These are phyloP conservation scores for Bipolaris gigantea DNA, from an alignment of 2,329 filamentous ascomycete species.

Conservation along the genomic window DNA sequence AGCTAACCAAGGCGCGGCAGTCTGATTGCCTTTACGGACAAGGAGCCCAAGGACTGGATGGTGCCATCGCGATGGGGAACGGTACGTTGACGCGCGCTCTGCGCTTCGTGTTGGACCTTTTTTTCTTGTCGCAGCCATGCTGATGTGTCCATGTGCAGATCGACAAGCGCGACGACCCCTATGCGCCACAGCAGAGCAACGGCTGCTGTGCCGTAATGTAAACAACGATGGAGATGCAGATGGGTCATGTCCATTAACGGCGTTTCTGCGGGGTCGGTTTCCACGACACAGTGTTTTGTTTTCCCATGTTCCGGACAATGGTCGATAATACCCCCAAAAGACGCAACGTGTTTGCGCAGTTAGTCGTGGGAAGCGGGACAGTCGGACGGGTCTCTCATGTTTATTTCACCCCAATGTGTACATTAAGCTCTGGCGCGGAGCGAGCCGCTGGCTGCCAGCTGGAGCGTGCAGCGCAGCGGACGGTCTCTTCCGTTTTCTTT, in stretches of 20 bases:
- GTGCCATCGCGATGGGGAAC: conserved; percentile 95
- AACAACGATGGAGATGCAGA: conserved; percentile 34
- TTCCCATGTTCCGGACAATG: conserved; percentile 38
- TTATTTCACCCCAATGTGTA: conserved; percentile 46
- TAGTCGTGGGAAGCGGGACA: conserved; percentile 33
- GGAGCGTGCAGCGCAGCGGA: conserved; percentile 32
- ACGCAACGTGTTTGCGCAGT: conserved; percentile 25
- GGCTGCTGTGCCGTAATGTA: conserved; percentile 97
- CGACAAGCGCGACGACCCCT: conserved; percentile 95
- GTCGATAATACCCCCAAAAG: conserved; percentile 43
- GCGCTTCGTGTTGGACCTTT: neutral
- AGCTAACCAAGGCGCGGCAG: conserved; percentile 54
- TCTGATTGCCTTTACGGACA: conserved; percentile 97
- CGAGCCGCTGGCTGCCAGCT: conserved; percentile 35
- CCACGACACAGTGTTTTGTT: conserved; percentile 42
- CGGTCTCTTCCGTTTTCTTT: conserved; percentile 26
- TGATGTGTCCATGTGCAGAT: conserved; percentile 57
- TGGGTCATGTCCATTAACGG: conserved; percentile 43
- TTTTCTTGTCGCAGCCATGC: conserved; percentile 5
- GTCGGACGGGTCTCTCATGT: conserved; percentile 38
- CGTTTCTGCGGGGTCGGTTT: conserved; percentile 42
- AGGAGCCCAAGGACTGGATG: conserved; percentile 95
- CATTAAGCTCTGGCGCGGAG: conserved; percentile 41
- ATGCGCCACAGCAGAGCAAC: conserved; percentile 88
- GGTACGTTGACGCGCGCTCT: conserved; percentile 48